Conservation (phyloP, 2,329 filamentous ascomycete genomes). For the Fusarium nanum region DNA sequence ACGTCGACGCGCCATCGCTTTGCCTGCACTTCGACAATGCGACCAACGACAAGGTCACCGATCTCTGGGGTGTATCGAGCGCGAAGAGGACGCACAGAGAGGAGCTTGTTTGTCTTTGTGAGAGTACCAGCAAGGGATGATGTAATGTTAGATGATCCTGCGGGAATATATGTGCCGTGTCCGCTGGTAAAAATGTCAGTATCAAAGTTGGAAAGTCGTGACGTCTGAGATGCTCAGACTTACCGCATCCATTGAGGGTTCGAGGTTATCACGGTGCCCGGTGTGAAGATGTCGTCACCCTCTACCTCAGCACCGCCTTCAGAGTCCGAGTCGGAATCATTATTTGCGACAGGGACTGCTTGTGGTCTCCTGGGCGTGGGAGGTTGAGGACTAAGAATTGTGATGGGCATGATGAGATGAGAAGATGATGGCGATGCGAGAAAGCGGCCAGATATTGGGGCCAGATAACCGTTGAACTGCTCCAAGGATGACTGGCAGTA, state of each 20-base stretch:
- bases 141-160: conserved; percentile 75
- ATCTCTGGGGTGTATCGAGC: conserved; percentile 96
- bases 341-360: conserved; percentile 41
- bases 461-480: neutral
- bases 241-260: conserved; percentile 97
- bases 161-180: conserved; percentile 86
- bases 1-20: conserved; percentile 96
- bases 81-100: conserved; percentile 89
- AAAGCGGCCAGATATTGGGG: conserved; percentile 1
- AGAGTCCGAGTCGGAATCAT: conserved; percentile 58
- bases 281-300: conserved; percentile 77
- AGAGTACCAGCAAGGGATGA: conserved; percentile 92
- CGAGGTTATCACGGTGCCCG: conserved; percentile 86
- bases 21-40: conserved; percentile 94
- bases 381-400: conserved; percentile 58
- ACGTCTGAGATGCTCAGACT: conserved; percentile 34
- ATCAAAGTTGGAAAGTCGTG: conserved; percentile 1
- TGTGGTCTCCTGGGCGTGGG: conserved; percentile 42
- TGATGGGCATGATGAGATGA: conserved; percentile 58
- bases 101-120: conserved; percentile 94
- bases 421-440: conserved; percentile 17
- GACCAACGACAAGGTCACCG: conserved; percentile 92
- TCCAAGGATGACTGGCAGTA: neutral
- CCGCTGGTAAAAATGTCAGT: conserved; percentile 65
- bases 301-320: conserved; percentile 60